phyloP scores from a whole-genome alignment of 2,329 filamentous ascomycete genomes.

The Alternaria longipes region DNA sequence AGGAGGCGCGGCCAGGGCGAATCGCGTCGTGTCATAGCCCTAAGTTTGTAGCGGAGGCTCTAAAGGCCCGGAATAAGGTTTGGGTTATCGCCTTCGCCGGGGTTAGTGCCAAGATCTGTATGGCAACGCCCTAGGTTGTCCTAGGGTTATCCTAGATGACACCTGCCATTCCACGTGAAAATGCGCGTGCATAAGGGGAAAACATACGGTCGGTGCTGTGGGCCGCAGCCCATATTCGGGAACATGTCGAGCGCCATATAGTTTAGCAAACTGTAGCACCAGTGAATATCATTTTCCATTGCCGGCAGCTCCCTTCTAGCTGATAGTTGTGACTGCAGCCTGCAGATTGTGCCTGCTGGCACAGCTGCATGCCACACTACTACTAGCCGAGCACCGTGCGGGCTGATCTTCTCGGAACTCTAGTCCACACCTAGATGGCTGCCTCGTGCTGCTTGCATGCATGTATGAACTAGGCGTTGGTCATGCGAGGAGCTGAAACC shows the following conservation, averaged over 20 bases:
- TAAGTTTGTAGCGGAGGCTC: slow-evolving; percentile 22
- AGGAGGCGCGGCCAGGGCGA: slow-evolving; percentile 15
- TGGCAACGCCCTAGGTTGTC: slow-evolving; percentile 13
- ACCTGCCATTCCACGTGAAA: slow-evolving; percentile 25
- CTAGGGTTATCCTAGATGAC: slow-evolving; percentile 27
- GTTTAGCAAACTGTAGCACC: background rate
- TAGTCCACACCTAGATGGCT: slow-evolving; percentile 7
- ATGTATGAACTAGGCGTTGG: slow-evolving; percentile 11
- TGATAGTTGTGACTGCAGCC: slow-evolving; percentile 3
- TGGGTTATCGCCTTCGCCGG: slow-evolving; percentile 31
- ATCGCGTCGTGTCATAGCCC: slow-evolving; percentile 20
- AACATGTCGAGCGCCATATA: slow-evolving; percentile 3
- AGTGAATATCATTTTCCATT: background rate
- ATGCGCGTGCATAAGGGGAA: slow-evolving; percentile 7
- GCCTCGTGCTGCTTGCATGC: slow-evolving; percentile 16
- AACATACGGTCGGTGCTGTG: slow-evolving; percentile 3
- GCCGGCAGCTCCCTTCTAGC: slow-evolving; percentile 12
- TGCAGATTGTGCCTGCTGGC: slow-evolving; percentile 7
- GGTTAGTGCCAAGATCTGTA: slow-evolving; percentile 22
- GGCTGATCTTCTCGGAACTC: slow-evolving; percentile 10
- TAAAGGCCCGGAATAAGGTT: slow-evolving; percentile 27
- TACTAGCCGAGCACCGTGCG: slow-evolving; percentile 1
- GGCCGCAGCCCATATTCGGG: slow-evolving; percentile 5
- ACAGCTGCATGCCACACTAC: slow-evolving; percentile 13
- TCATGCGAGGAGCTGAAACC: background rate